Evolutionary conservation across 495 filamentous ascomycete species (phyloP).

Genomic region (Hypoxylon cercidicola): DNA sequence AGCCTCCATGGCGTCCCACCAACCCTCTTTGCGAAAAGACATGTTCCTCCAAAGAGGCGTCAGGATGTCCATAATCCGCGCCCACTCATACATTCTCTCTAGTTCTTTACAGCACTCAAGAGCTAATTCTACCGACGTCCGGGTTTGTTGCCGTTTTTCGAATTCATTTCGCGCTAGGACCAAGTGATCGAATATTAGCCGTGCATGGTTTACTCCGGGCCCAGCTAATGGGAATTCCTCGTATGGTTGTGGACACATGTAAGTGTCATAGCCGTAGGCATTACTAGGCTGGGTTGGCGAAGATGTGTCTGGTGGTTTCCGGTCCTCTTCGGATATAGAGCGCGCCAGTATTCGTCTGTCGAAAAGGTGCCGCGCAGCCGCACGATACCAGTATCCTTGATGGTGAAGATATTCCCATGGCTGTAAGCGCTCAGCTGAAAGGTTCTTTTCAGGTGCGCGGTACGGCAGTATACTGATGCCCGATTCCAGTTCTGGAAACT

Average conservation of each 20-base stretch:
- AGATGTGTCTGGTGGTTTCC: slow-evolving; percentile 70
- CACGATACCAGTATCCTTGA: slow-evolving; percentile 84
- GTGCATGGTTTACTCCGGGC: slow-evolving; percentile 70
- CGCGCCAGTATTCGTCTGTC: slow-evolving; percentile 68
- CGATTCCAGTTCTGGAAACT: slow-evolving; percentile 58
- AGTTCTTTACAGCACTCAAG: slow-evolving; percentile 76
- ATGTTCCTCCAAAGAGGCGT: slow-evolving; percentile 76
- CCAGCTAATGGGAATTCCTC: slow-evolving; percentile 71
- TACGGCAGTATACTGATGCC: slow-evolving; percentile 56
- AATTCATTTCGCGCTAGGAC: slow-evolving; percentile 73
- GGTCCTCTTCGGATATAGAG: slow-evolving; percentile 79
- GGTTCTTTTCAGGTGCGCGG: slow-evolving; percentile 72
- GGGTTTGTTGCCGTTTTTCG: slow-evolving; percentile 66
- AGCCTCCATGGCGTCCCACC: slow-evolving; percentile 80
- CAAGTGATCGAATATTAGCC: slow-evolving; percentile 68
- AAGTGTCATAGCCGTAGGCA: slow-evolving; percentile 81
- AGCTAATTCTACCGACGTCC: slow-evolving; percentile 73
- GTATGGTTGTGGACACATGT: slow-evolving; percentile 81
- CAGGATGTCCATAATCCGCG: slow-evolving; percentile 72
- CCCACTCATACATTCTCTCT: slow-evolving; percentile 69
- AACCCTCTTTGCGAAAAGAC: slow-evolving; percentile 80
- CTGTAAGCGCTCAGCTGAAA: slow-evolving; percentile 71
- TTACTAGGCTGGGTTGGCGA: slow-evolving; percentile 74
- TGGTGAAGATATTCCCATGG: slow-evolving; percentile 89
- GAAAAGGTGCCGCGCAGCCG: slow-evolving; percentile 73